These are phyloP conservation scores for Arthromyces matolae DNA, from an alignment of 768 basidiomycete species.

Conservation along the genomic window DNA sequence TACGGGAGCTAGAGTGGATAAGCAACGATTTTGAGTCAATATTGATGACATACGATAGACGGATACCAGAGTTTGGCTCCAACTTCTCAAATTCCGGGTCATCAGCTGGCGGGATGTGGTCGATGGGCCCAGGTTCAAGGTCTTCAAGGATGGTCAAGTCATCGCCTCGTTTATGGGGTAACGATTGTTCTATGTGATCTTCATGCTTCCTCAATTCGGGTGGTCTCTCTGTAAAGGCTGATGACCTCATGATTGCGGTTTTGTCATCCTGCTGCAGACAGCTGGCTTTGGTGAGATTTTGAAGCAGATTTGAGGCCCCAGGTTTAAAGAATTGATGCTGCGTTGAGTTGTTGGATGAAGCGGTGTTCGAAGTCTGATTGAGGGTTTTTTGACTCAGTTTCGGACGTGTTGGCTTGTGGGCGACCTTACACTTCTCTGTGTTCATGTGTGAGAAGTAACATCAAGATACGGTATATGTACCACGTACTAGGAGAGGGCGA, in stretches of 20 bases:
- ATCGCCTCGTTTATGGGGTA: constrained; percentile 47
- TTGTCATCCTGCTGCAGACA: constrained; percentile 14
- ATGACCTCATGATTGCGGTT: constrained; percentile 21
- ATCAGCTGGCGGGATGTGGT: constrained; percentile 65
- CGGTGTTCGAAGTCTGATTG: constrained; percentile 1
- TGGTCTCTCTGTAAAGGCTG: constrained; percentile 36
- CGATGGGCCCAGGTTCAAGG: constrained; percentile 71
- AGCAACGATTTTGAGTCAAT: constrained; percentile 1
- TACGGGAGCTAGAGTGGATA: constrained; percentile 56
- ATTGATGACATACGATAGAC: constrained; percentile 59
- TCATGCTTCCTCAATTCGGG: constrained; percentile 12
- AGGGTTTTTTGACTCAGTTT: constrained; percentile 1
- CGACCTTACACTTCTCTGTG: constrained; percentile 41
- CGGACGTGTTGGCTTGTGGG: constrained; percentile 17
- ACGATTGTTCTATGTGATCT: constrained; percentile 1
- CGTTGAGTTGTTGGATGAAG: not conserved
- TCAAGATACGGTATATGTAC: constrained; percentile 15
- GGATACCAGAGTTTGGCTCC: constrained; percentile 91
- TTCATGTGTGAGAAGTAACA: constrained; percentile 3
- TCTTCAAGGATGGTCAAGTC: constrained; percentile 70
- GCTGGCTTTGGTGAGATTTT: constrained; percentile 43
- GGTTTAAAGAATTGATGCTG: constrained; percentile 27
- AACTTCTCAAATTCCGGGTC: constrained; percentile 75
- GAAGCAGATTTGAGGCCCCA: constrained; percentile 50
- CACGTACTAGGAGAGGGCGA: constrained; percentile 67